Evolutionary conservation across 148 eudicot genomes (phyloP), one percentile per base, ranked within the genome.

Genomic region (Camellia granthamiana): DNA sequence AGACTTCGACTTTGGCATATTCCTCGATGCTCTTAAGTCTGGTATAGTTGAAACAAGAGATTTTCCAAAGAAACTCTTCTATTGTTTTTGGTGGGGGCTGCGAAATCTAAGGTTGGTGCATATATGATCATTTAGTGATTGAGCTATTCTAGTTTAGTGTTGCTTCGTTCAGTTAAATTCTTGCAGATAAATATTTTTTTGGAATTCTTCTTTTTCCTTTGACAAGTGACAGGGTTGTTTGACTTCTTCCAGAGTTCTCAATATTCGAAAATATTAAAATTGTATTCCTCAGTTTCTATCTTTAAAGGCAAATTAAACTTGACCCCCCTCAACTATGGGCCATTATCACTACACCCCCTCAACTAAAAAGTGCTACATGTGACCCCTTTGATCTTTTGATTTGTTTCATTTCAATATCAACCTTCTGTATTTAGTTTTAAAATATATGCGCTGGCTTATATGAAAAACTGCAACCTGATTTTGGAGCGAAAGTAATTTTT

Each of bases 41-140:
- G 72, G 46, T 19, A 67, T 95, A 19, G 90, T 88, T 47, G 82
- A 88, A 56, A 78, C 87, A 18, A 75, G 72, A 59, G 69, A 86
- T 80, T 95, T 95, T 75, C 84, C 85, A 3, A 11, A 72, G 71
- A 95, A 95, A 69, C 79, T 90, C 19, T 82, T 88, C 69, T 95
- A 89, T 75, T 93, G 98, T 83, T 93, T 93, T 79, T 95, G 98
- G 98, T 95, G 97, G 96, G 98, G 97, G 30, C 86, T 95, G 73
- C 87, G 87, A 68, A 92, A 81, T 82, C 85, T 95, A 55, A 95
- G 98, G 97, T 92, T 81, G 72, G 85, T 69, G 56, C 79, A 62
- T 72, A 42, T 41, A 41, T 81, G 75, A 54, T 56, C 19, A 11
- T 47, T 43, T 67, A 51, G 7, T 49, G 7, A n/a, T 77, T 23